Conservation (phyloP, 371 early-diverging fungal genomes). For the Mucor plumbeus region DNA sequence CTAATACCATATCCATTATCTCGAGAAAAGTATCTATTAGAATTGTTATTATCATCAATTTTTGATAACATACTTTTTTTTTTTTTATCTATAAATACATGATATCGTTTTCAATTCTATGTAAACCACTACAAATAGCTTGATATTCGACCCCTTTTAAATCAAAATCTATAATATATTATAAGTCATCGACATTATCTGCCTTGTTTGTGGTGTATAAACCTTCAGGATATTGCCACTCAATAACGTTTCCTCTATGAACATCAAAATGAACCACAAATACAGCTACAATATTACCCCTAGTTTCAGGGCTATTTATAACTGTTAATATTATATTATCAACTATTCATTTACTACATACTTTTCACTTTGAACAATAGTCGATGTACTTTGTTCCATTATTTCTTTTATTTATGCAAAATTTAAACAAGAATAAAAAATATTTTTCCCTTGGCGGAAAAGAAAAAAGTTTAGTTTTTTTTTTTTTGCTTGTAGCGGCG, state of each 20-base stretch:
- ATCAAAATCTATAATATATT: constrained; percentile 45
- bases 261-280: constrained; percentile 65
- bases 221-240: constrained; percentile 65
- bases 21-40: constrained; percentile 58
- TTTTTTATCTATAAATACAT: constrained; percentile 38
- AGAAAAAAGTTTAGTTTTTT: neutral
- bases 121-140: constrained; percentile 67
- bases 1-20: constrained; percentile 52
- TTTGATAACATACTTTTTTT: neutral
- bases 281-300: constrained; percentile 37
- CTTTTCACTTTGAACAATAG: neutral
- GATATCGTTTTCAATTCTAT: constrained; percentile 54
- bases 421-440: neutral
- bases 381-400: constrained; percentile 5
- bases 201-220: neutral
- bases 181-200: neutral
- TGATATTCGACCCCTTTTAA: constrained; percentile 63
- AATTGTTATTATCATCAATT: neutral
- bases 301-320: neutral
- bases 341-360: neutral
- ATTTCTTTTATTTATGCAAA: neutral
- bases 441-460: neutral
- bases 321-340: neutral
- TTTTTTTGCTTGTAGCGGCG: neutral
- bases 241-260: constrained; percentile 60